Evolutionary conservation across 768 basidiomycete genomes (phyloP).

Genomic region (Boletus bicolor): DNA sequence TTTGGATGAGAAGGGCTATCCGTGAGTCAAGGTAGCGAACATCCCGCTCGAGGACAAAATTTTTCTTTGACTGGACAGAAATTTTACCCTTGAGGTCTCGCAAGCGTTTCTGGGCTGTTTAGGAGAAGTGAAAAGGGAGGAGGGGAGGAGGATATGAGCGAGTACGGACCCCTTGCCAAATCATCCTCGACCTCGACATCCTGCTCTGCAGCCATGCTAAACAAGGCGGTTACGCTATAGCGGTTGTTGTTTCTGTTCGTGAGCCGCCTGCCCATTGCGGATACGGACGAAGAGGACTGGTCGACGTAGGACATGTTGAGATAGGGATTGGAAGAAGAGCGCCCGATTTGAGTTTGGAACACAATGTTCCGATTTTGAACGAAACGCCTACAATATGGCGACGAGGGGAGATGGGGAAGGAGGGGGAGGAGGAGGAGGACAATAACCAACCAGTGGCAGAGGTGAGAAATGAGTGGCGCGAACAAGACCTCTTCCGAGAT

Average conservation of each 20-base stretch:
- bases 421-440: not conserved
- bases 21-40: slow-evolving; percentile 97
- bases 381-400: not conserved
- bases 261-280: slow-evolving; percentile 68
- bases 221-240: slow-evolving; percentile 92
- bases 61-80: slow-evolving; percentile 98
- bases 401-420: slow-evolving; percentile 10
- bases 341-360: slow-evolving; percentile 7
- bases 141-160: not conserved
- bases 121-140: not conserved
- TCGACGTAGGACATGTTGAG: slow-evolving; percentile 58
- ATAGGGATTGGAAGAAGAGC: not conserved
- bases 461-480: slow-evolving; percentile 11
- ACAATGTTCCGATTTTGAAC: not conserved
- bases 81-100: slow-evolving; percentile 96
- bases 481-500: slow-evolving; percentile 36
- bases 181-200: slow-evolving; percentile 98
- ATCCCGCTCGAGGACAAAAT: slow-evolving; percentile 98
- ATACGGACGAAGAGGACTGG: slow-evolving; percentile 49
- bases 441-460: slow-evolving; percentile 11
- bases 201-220: slow-evolving; percentile 98
- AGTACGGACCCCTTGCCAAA: slow-evolving; percentile 76
- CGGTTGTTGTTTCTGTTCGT: slow-evolving; percentile 95
- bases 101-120: slow-evolving; percentile 89
- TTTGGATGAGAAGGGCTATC: slow-evolving; percentile 96